Conservation (phyloP, 2,329 filamentous ascomycete species). For the Coleophoma crateriformis region DNA sequence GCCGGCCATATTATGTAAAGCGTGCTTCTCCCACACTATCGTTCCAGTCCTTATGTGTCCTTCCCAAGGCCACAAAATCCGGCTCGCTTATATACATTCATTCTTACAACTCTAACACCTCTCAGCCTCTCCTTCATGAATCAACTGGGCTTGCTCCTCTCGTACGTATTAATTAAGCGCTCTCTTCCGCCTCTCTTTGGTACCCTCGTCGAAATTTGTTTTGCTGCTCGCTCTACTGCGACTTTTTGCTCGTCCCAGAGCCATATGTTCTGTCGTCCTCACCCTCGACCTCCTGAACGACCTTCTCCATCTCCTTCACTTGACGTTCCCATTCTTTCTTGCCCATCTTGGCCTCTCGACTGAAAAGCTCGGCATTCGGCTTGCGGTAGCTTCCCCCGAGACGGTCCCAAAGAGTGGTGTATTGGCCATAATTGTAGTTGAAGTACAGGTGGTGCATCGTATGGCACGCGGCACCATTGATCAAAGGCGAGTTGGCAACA, state of each 20-base stretch:
- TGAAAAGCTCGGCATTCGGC: constrained; percentile 81
- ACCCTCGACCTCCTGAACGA: constrained; percentile 47
- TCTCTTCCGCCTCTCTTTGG: too few relatives aligned
- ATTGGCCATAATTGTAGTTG: constrained; percentile 93
- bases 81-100: too few relatives aligned
- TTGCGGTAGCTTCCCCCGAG: constrained; percentile 80
- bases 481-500: constrained; percentile 79
- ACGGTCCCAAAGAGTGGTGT: constrained; percentile 87
- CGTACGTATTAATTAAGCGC: too few relatives aligned
- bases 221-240: background rate
- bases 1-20: too few relatives aligned
- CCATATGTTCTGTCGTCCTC: constrained; percentile 25
- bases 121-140: too few relatives aligned
- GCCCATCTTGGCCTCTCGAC: constrained; percentile 80
- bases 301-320: constrained; percentile 64
- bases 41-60: too few relatives aligned
- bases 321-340: constrained; percentile 75
- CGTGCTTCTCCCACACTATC: too few relatives aligned
- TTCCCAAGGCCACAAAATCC: too few relatives aligned
- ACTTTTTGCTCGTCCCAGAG: constrained; percentile 1
- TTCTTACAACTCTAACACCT: too few relatives aligned
- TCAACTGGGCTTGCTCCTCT: too few relatives aligned
- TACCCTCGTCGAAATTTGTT: too few relatives aligned
- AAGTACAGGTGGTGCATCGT: constrained; percentile 85
- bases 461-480: constrained; percentile 94